Evolutionary conservation across 1,139 yeast genomes (phyloP), one percentile per base, ranked within the genome.

Genomic region (Arxiozyma slooffiae): DNA sequence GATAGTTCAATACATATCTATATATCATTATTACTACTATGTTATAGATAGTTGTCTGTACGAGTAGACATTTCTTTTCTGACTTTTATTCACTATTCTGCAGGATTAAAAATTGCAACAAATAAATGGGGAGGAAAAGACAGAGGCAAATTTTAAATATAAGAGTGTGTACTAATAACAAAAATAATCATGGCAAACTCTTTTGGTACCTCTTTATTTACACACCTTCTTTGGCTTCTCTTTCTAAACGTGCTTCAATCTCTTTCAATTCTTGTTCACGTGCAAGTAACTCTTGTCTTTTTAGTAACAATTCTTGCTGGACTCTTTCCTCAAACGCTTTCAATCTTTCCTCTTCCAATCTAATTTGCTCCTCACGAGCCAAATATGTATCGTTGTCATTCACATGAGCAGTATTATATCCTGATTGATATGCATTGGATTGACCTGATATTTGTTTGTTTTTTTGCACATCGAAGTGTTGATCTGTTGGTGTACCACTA

Each of bases 211-310:
- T 7, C 26, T 4, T 14, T 11, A 57, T 60, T 36, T 55, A 41
- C n/a, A 21, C 11, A 16, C 20, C 42, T 36, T 40, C 48, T 38
- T 57, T 57, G 7, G 71, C 62, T 53, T 81, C 87, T 41, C 75
- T 77, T 55, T 81, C 78, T 58, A 85, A 74, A 59, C 92, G 74
- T 61, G 80, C 83, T 65, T 88, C 96, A 60, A 87, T 83, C 55
- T 84, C 90, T 60, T 79, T 80, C 63, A 92, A 77, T 66, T 92
- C 97, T 59, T 82, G 80, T 69, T 92, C 98, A 64, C 97, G 80
- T 52, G 88, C 89, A 61, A 84, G 75, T 57, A 92, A 77, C 67
- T 88, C 96, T 61, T 83, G 81, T 59, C 95, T 78, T 75, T 89
- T 89, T 64, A 80, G 80, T 61, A 85, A 75, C 68, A 92, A 77